These are phyloP conservation scores for Effrenium voratum DNA, from an alignment of 73 alveolate genomes.

Conservation along the genomic window DNA sequence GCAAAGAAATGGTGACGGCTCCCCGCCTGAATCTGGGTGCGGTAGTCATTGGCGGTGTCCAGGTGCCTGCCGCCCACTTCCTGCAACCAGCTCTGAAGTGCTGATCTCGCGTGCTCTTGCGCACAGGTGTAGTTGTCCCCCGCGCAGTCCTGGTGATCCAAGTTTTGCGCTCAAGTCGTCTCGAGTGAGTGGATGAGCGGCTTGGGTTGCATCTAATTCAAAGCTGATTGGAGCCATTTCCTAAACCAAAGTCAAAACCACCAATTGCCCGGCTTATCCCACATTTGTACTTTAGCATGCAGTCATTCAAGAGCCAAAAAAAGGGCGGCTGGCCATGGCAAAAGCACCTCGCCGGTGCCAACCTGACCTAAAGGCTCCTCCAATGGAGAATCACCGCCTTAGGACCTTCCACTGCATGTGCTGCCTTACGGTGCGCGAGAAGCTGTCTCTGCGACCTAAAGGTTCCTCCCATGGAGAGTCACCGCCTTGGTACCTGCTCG, in stretches of 20 bases:
- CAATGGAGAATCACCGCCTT: too few species aligned
- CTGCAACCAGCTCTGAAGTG: slow-evolving; percentile 44
- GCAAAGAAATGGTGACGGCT: too few species aligned
- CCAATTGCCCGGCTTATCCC: neutral
- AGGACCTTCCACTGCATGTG: too few species aligned
- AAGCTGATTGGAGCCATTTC: too few species aligned
- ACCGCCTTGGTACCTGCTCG: neutral
- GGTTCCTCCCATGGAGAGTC: too few species aligned
- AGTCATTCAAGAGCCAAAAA: neutral
- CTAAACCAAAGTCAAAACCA: neutral
- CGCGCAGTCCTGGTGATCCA: slow-evolving; percentile 35
- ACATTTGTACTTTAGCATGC: neutral
- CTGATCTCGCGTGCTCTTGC: slow-evolving; percentile 52
- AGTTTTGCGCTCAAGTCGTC: too few species aligned
- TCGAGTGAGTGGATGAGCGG: too few species aligned
- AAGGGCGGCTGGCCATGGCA: neutral
- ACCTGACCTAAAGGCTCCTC: too few species aligned
- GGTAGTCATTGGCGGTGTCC: slow-evolving; percentile 72
- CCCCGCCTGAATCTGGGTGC: slow-evolving; percentile 55
- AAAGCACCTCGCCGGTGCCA: too few species aligned
- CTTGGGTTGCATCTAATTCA: too few species aligned
- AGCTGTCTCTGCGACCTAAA: too few species aligned
- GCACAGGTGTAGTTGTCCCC: slow-evolving; percentile 53
- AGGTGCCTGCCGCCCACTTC: slow-evolving; percentile 44
- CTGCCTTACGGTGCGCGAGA: too few species aligned